Percentiles rank a stretch among this genome's conserved stretches.
phyloP scores from a whole-genome alignment of 2,329 filamentous ascomycete species.

The Alternaria triticimaculans region DNA sequence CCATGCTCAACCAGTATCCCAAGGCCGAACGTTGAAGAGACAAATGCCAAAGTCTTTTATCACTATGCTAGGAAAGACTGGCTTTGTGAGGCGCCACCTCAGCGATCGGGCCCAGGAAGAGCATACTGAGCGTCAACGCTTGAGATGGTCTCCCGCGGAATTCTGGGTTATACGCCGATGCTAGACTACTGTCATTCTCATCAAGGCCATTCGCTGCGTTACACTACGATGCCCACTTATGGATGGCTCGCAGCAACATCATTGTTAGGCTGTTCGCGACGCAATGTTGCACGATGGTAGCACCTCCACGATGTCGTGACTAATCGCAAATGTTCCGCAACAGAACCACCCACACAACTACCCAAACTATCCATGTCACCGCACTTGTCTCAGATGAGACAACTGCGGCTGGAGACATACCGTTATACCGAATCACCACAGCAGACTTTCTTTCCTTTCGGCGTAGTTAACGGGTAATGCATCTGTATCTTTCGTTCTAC shows the following conservation, averaged over 20 bases:
- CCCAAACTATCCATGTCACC: neutral
- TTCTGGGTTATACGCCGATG: neutral
- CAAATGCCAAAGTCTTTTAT: slow-evolving; percentile 6
- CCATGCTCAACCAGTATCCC: slow-evolving; percentile 52
- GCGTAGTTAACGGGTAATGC: neutral
- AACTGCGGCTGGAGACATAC: neutral
- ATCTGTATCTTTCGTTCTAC: neutral
- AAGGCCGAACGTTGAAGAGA: slow-evolving; percentile 53
- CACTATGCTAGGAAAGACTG: neutral
- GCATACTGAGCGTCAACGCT: neutral
- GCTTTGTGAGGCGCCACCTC: neutral
- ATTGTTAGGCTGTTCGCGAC: neutral
- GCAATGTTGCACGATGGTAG: neutral
- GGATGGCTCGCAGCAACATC: neutral
- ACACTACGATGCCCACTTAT: neutral
- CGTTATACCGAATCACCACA: neutral
- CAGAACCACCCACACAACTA: neutral
- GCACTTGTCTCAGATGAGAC: neutral
- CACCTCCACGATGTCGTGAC: neutral
- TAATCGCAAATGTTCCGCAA: neutral
- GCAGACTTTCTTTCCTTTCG: neutral
- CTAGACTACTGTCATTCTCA: neutral
- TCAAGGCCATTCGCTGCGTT: neutral
- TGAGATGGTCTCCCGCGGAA: neutral
- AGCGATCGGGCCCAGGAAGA: neutral